Evolutionary conservation across 2,329 filamentous ascomycete species (phyloP).

Genomic region (Aureobasidium lini): DNA sequence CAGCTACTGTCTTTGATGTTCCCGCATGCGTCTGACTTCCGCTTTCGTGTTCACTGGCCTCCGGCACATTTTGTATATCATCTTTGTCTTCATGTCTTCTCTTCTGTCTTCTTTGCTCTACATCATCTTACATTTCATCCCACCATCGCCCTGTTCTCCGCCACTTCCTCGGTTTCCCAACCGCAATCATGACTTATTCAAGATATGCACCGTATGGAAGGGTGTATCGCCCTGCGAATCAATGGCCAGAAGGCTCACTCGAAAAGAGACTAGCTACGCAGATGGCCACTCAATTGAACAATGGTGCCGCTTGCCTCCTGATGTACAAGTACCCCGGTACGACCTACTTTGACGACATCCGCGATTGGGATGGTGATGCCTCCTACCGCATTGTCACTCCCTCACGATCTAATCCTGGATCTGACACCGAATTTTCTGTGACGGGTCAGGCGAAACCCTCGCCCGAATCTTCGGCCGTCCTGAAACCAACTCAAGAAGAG

Average conservation of each 20-base stretch:
- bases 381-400: background rate
- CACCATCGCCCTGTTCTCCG: background rate
- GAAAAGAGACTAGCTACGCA: too few relatives aligned
- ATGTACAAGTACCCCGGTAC: too few relatives aligned
- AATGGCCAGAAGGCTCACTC: too few relatives aligned
- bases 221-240: too few relatives aligned
- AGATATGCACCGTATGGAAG: too few relatives aligned
- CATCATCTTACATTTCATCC: background rate
- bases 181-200: background rate
- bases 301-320: too few relatives aligned
- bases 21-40: slow-evolving; percentile 10
- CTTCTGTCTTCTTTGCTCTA: slow-evolving; percentile 5
- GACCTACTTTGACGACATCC: too few relatives aligned
- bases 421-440: background rate
- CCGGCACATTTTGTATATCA: slow-evolving; percentile 1
- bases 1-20: background rate
- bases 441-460: background rate
- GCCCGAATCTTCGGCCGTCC: background rate
- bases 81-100: background rate
- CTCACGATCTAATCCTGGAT: background rate
- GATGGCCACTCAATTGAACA: too few relatives aligned
- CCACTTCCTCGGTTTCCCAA: background rate
- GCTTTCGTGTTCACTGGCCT: background rate
- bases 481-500: background rate
- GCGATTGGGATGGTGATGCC: background rate